phyloP scores from a whole-genome alignment of 2,329 filamentous ascomycete genomes.

The Beauveria asiatica region DNA sequence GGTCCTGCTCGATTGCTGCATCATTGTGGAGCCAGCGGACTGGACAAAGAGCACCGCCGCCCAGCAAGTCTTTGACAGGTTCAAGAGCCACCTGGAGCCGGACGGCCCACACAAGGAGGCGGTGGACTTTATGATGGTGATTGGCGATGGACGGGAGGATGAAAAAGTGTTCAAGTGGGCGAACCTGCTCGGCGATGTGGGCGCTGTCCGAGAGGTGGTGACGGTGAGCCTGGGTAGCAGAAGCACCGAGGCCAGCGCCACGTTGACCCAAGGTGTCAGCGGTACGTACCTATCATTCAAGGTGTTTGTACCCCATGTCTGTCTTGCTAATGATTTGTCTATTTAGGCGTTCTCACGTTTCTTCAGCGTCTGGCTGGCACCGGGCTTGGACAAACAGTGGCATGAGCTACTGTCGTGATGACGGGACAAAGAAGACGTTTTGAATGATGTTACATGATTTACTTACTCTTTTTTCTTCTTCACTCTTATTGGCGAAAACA shows the following conservation, averaged over 20 bases:
- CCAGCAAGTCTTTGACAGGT: constrained; percentile 58
- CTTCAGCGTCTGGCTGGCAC: constrained; percentile 22
- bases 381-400: background rate
- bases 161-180: constrained; percentile 94
- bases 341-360: constrained; percentile 16
- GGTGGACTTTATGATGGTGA: constrained; percentile 80
- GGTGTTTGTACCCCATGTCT: background rate
- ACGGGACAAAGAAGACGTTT: background rate
- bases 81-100: constrained; percentile 31
- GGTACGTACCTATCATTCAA: constrained; percentile 51
- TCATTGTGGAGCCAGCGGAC: constrained; percentile 76
- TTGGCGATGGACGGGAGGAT: constrained; percentile 87
- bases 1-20: constrained; percentile 67
- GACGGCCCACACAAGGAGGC: constrained; percentile 26
- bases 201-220: constrained; percentile 58
- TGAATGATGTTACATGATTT: background rate
- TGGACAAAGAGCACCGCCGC: constrained; percentile 86
- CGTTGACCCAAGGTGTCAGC: constrained; percentile 83
- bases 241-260: constrained; percentile 80
- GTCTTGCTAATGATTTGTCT: background rate
- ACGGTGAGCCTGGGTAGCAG: constrained; percentile 81
- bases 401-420: background rate
- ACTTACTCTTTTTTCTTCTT: background rate
- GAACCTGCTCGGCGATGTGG: constrained; percentile 58
- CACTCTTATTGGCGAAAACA: background rate